Evolutionary conservation across 805 yeast genomes (phyloP), one percentile per base, ranked within the genome.

Genomic region (Ogataea wickerhamii): DNA sequence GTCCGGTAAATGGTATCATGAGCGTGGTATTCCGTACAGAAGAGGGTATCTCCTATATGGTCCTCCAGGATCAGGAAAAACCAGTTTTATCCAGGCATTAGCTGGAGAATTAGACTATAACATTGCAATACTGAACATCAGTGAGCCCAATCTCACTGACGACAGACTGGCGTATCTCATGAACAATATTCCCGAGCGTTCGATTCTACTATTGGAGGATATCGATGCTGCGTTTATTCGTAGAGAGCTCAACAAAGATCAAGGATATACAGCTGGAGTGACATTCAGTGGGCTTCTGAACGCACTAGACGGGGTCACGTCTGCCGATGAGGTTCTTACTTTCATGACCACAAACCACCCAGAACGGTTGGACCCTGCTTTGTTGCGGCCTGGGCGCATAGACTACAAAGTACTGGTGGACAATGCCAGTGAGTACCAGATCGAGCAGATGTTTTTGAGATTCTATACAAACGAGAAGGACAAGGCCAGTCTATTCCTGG

Each of bases 321-420:
- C 96, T 20, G 95, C 97, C 2, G 98, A 93, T 56, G 98, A 93
- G 56, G 83, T 96, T 32, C 73, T 93, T 23, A 91, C 97, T 0
- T 93, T 93, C 62, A 93, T 93, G 98, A 93, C 98, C 16, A 91
- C 98, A 16, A 93, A 93, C 61, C 98, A 93, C 56, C 96, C 97
- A 0, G 98, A 93, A 46, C 78, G 78, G 46, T 68, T 93, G 26
- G 98, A 93, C 54, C 87, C 96, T 1, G 98, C 98, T 0, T 72
- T 93, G 30, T 66, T 93, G 58, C 73, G 98, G 48, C 98, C 98
- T 0, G 98, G 98, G 2, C 73, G 98, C 62, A 82, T 93, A 22
- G 98, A 93, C 58, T 80, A 72, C 60, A 87, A 87, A 63, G 82
- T 80, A 16, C 67, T 81, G 53, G 76, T 93, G 27, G 93, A 85